phyloP scores from a whole-genome alignment of 177 flowering plant genomes.

The Vitis hybrid region DNA sequence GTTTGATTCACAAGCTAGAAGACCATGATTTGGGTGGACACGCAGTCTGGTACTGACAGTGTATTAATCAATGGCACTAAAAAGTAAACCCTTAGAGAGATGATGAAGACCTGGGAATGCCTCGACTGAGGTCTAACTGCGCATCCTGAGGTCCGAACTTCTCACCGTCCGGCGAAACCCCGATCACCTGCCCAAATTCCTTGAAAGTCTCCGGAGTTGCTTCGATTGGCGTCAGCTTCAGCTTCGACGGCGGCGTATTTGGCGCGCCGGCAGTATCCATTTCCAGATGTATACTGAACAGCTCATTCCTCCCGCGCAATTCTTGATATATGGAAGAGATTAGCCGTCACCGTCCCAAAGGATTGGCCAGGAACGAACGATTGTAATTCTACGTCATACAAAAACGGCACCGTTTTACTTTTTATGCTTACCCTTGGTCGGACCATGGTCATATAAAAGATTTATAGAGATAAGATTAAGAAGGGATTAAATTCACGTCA shows the following conservation, averaged over 20 bases:
- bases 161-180: constrained; percentile 66
- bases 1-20: too few species aligned
- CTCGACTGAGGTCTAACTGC: constrained; percentile 69
- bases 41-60: too few species aligned
- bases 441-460: too few species aligned
- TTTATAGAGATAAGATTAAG: too few species aligned
- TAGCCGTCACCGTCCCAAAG: too few species aligned
- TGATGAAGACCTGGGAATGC: constrained; percentile 65
- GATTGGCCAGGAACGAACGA: too few species aligned
- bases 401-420: too few species aligned
- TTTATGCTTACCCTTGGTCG: too few species aligned
- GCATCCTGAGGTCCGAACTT: constrained; percentile 82
- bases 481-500: too few species aligned
- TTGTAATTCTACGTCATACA: too few species aligned
- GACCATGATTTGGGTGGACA: too few species aligned
- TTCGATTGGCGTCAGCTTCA: constrained; percentile 59
- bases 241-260: constrained; percentile 6
- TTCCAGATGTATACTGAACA: background rate
- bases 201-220: constrained; percentile 65
- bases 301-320: background rate
- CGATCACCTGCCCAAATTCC: constrained; percentile 80
- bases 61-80: too few species aligned
- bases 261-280: constrained; percentile 7
- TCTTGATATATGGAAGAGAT: background rate
- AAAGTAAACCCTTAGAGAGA: background rate